Evolutionary conservation across 202 grass and related monocot genomes (phyloP), one percentile per base, ranked within the genome.

Genomic region (Panicum virgatum): DNA sequence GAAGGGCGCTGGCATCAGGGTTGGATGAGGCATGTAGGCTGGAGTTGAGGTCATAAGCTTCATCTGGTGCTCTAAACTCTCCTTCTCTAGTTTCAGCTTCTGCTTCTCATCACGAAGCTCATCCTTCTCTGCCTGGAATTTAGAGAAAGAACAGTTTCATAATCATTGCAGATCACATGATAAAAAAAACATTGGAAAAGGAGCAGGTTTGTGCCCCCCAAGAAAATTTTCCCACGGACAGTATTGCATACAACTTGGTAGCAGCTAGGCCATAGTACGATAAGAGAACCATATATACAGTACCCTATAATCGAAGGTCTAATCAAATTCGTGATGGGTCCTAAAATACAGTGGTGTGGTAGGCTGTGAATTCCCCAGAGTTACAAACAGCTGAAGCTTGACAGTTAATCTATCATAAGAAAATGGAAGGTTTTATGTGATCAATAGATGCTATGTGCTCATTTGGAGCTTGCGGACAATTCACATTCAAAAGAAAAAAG

Each of bases 31-130:
- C 79, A 91, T 86, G 64, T 84, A 91, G 60, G 86, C 53, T 26
- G 88, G 77, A 58, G 80, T 77, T 51, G 86, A 25, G 3, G 73
- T 81, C 86, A 91, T 16, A 72, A 94, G 83, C 40, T 94, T 94
- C 69, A 91, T 72, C 75, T 94, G 80, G 73, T 91, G 86, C 67
- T 91, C 92, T 48, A 94, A 81, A 52, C 46, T 73, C 12, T 94
- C 92, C 38, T 87, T 94, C 61, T 91, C 92, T 74, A 81, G 58
- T 83, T 89, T 94, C 67, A 91, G 51, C 68, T 73, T 94, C 58
- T 87, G 86, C 68, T 94, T 94, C 86, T 94, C 92, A 40, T 94
- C 88, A 16, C 89, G 86, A 67, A 94, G 83, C 20, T 94, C 92
- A 43, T 89, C 89, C 89, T 94, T 94, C 84, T 94, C 92, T 3